phyloP scores from a whole-genome alignment of 2,329 filamentous ascomycete genomes.

The Alternaria brassicicola region DNA sequence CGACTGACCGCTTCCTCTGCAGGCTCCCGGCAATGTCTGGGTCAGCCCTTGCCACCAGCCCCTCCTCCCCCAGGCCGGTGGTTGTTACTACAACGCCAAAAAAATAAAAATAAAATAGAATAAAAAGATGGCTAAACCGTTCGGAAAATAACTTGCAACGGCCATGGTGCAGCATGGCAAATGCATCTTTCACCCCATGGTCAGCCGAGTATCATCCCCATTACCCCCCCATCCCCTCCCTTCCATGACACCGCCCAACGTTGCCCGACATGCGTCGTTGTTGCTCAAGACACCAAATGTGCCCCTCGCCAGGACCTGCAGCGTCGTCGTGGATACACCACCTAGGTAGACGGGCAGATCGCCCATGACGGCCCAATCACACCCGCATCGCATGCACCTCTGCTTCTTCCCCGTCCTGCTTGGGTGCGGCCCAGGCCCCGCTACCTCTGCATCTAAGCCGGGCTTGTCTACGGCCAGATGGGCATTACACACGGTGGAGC shows the following conservation, averaged over 20 bases:
- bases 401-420: constrained; percentile 15
- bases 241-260: constrained; percentile 10
- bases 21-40: constrained; percentile 10
- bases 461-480: constrained; percentile 15
- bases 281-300: constrained; percentile 13
- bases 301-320: constrained; percentile 17
- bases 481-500: constrained; percentile 2
- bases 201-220: constrained; percentile 14
- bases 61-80: not conserved
- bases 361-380: constrained; percentile 25
- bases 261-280: constrained; percentile 14
- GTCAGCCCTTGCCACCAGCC: constrained; percentile 5
- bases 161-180: not conserved
- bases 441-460: constrained; percentile 28
- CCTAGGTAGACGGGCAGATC: constrained; percentile 27
- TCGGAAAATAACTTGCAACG: not conserved
- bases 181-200: constrained; percentile 20
- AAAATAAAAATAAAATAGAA: no score
- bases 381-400: constrained; percentile 14
- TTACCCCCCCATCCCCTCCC: not conserved
- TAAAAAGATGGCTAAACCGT: not conserved
- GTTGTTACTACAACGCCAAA: not conserved
- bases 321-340: constrained; percentile 17
- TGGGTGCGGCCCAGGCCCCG: constrained; percentile 31
- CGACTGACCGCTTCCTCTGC: constrained; percentile 14